Conservation (phyloP, 352 stramenopile species). For the Phytophthora quininea region DNA sequence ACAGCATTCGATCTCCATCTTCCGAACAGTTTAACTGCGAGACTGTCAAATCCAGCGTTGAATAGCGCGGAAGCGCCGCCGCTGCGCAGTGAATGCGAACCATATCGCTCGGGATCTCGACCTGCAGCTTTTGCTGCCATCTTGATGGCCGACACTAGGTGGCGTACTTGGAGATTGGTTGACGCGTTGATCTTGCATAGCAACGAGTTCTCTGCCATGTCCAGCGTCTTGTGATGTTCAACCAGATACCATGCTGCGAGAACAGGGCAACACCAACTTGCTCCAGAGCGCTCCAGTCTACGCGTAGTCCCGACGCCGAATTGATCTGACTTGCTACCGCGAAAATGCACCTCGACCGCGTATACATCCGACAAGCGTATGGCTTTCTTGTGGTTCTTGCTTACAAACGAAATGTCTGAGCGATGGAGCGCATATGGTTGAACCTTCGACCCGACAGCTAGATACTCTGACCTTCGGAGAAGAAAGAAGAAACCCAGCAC, state of each 20-base stretch:
- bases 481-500: slow-evolving; percentile 31
- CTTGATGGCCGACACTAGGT: not conserved
- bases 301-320: slow-evolving; percentile 1
- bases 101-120: slow-evolving; percentile 1
- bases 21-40: not conserved
- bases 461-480: slow-evolving; percentile 23
- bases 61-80: slow-evolving; percentile 12
- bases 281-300: not conserved
- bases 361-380: not conserved
- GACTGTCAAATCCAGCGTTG: not conserved
- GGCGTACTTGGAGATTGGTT: slow-evolving; percentile 4
- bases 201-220: not conserved
- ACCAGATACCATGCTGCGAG: slow-evolving; percentile 7
- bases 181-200: slow-evolving; percentile 7
- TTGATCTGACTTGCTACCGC: slow-evolving; percentile 12
- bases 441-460: slow-evolving; percentile 4
- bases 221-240: slow-evolving; percentile 1
- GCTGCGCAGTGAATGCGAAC: slow-evolving; percentile 11
- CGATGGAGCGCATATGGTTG: slow-evolving; percentile 7
- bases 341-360: not conserved
- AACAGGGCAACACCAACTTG: slow-evolving; percentile 8
- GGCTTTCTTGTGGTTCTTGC: not conserved
- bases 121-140: not conserved
- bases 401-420: not conserved
- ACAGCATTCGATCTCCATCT: not conserved